A percentile compares a stretch with the other conserved stretches of the same genome.
Conservation (phyloP, 805 yeast species). For the Candida schatavii region DNA sequence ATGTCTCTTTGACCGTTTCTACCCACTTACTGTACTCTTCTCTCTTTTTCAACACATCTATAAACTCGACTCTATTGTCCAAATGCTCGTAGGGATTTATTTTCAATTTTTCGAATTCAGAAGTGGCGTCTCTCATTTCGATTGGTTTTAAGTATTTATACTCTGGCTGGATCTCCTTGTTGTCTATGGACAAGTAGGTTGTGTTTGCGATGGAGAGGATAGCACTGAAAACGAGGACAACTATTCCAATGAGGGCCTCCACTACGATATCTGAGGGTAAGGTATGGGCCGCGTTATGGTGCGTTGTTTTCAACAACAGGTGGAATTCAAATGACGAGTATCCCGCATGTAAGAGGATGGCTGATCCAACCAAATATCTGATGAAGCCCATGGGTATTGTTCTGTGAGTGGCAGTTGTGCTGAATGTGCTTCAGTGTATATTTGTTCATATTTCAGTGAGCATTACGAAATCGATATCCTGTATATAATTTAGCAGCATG, state of each 20-base stretch:
- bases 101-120: conserved; percentile 47
- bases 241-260: conserved; percentile 50
- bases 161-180: conserved; percentile 25
- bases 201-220: conserved; percentile 27
- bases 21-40: conserved; percentile 40
- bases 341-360: conserved; percentile 44
- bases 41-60: conserved; percentile 48
- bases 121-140: conserved; percentile 43
- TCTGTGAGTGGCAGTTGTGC: background rate
- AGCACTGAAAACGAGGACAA: conserved; percentile 40
- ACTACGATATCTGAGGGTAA: conserved; percentile 48
- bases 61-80: conserved; percentile 50
- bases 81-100: conserved; percentile 44
- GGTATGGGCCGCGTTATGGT: conserved; percentile 9
- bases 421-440: no score
- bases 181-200: conserved; percentile 19
- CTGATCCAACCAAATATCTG: conserved; percentile 14
- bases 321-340: conserved; percentile 54
- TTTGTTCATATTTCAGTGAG: no score
- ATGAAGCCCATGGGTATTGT: background rate
- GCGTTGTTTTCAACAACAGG: conserved; percentile 28
- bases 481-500: background rate
- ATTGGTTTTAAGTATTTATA: conserved; percentile 45
- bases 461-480: no score
- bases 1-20: conserved; percentile 3